Conservation (phyloP, 345 rosid species). For the Sonneratia alba region DNA sequence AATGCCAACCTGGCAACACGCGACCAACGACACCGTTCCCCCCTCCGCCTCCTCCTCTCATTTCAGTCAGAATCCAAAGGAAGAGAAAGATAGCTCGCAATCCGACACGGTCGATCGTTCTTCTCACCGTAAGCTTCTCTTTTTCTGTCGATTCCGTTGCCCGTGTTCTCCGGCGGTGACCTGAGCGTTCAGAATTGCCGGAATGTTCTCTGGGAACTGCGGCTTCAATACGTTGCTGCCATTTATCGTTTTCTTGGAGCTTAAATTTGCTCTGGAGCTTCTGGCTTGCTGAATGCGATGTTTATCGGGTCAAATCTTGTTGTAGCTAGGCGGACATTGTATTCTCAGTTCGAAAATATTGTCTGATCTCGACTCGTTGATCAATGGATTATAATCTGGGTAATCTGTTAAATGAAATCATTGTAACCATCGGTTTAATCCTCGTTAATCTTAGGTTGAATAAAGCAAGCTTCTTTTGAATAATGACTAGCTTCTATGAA, state of each 20-base stretch:
- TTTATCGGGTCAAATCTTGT: background rate
- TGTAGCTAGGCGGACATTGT: background rate
- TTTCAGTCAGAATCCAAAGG: background rate
- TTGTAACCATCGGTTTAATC: background rate
- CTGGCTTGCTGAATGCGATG: background rate
- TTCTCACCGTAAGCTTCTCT: constrained; percentile 5
- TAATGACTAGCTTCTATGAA: background rate
- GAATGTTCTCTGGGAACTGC: background rate
- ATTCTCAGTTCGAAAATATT: background rate
- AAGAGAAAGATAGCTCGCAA: background rate
- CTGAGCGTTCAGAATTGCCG: background rate
- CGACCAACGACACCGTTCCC: constrained; percentile 5
- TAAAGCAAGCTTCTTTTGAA: background rate
- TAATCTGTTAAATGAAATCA: background rate
- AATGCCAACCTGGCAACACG: constrained; percentile 9
- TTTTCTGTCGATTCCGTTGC: background rate
- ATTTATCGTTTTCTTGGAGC: background rate
- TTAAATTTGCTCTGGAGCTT: background rate
- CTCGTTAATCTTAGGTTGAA: background rate
- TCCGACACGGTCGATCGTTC: constrained; percentile 2
- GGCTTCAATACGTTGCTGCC: background rate
- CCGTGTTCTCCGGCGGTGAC: background rate
- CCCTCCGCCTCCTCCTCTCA: background rate
- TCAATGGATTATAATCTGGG: background rate
- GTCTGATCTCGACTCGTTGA: background rate